Base-by-base conservation (phyloP, 805 yeast species). In the Phaffomyces opuntiae region DNA sequence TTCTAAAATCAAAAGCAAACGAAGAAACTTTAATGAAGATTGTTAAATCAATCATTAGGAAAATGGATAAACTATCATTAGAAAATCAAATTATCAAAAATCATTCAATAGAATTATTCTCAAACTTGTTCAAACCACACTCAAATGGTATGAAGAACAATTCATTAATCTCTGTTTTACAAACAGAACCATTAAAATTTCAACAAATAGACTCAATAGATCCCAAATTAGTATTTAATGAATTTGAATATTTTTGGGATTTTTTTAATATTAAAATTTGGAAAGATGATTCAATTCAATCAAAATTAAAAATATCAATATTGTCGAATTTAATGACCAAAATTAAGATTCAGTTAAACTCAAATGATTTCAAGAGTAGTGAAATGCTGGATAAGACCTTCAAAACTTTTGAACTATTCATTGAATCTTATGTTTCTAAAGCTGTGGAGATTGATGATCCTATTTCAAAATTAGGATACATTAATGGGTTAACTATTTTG, bases 401-500 rank as follows among this genome's bases (percentile, higher is more conserved):
- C 9, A 11, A 25, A 17, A 34, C 16, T 25, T 45, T 12, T 39
- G 45, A 38, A 8, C 17, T 34, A 7, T 46, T 46, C 29, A 49
- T 48, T 17, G 27, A 17, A 7, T 32, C 17, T 14, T 51, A 51
- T 33, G 34, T 47, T n/a, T 16, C 32, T 6, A 26, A 26, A 19
- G 38, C 48, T 8, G 27, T 17, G 3, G n/a, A 36, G 1, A 27
- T 41, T 8, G 14, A 19, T 1, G 40, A 37, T 24, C 36, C 46
- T 13, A 21, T 35, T 7, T 34, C 34, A 9, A 45, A 33, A 36
- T 21, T 50, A 27, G 56, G 49, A 32, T 45, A 49, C 34, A 38
- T 57, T 27, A 53, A 51, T 29, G 51, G 50, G 25, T 44, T 46
- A 16, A 38, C 52, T 4, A 37, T 50, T 5, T 32, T 53, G 8